Evolutionary conservation across 352 stramenopile genomes (phyloP).

Genomic region (Phytopythium delawarense): DNA sequence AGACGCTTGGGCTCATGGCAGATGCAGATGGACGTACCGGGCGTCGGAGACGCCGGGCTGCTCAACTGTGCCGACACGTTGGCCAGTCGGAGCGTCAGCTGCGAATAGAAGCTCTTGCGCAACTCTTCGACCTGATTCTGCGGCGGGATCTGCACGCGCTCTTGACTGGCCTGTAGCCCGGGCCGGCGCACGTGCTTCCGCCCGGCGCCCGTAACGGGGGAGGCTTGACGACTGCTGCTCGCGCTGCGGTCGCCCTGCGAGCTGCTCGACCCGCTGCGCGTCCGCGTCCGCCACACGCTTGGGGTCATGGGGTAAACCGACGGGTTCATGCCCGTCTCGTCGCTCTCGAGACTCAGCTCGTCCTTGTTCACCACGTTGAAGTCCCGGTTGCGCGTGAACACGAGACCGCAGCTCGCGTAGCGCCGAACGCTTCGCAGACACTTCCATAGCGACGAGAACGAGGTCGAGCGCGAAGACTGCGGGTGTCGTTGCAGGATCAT

Average conservation of each 20-base stretch:
- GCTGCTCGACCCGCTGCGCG: slow-evolving; percentile 40
- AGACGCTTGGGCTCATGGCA: background rate
- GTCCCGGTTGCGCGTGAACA: slow-evolving; percentile 66
- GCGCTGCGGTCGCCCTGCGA: slow-evolving; percentile 30
- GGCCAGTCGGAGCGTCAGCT: slow-evolving; percentile 40
- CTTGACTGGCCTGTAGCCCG: slow-evolving; percentile 55
- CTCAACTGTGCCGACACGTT: slow-evolving; percentile 25
- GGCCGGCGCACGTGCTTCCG: slow-evolving; percentile 24
- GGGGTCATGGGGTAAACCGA: slow-evolving; percentile 25
- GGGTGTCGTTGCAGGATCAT: background rate
- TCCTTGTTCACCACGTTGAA: slow-evolving; percentile 73
- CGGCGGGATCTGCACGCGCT: slow-evolving; percentile 56
- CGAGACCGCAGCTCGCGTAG: slow-evolving; percentile 67
- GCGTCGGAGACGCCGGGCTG: slow-evolving; percentile 9
- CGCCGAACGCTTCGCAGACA: slow-evolving; percentile 76
- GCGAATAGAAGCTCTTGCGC: slow-evolving; percentile 52
- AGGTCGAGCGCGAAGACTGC: slow-evolving; percentile 46
- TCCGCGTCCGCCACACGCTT: slow-evolving; percentile 43
- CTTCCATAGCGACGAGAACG: slow-evolving; percentile 64
- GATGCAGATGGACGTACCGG: slow-evolving; percentile 1
- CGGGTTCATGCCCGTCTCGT: slow-evolving; percentile 23
- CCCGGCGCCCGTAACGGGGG: slow-evolving; percentile 19
- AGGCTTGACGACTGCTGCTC: slow-evolving; percentile 31
- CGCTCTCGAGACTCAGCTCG: slow-evolving; percentile 41
- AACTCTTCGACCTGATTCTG: slow-evolving; percentile 61